A percentile compares a stretch with the other conserved stretches of the same genome.
Evolutionary conservation across 495 filamentous ascomycete species (phyloP).

Genomic region (Cercophora scortea): DNA sequence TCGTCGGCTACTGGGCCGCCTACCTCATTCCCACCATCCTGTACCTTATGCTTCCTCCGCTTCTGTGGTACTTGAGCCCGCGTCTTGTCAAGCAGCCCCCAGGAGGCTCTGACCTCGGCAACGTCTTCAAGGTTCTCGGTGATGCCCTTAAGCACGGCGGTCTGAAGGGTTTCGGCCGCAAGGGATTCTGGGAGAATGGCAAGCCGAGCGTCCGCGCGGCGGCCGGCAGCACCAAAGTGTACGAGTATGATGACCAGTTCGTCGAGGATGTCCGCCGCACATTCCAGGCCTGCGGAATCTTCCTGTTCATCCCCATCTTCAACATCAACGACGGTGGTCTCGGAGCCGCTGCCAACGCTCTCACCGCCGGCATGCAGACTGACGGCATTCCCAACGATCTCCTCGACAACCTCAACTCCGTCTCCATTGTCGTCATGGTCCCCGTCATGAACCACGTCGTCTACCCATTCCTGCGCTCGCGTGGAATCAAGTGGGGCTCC

Average conservation of each 20-base stretch:
- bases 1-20: slow-evolving; percentile 62
- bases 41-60: slow-evolving; percentile 45
- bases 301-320: slow-evolving; percentile 55
- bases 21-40: slow-evolving; percentile 59
- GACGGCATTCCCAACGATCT: slow-evolving; percentile 64
- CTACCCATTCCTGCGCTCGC: slow-evolving; percentile 58
- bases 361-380: slow-evolving; percentile 54
- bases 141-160: slow-evolving; percentile 45
- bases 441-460: slow-evolving; percentile 43
- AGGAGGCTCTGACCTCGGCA: slow-evolving; percentile 43
- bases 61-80: slow-evolving; percentile 42
- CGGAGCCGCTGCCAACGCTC: slow-evolving; percentile 39
- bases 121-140: slow-evolving; percentile 44
- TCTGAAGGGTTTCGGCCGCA: slow-evolving; percentile 40
- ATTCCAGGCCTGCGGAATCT: slow-evolving; percentile 43
- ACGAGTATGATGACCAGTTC: slow-evolving; percentile 40
- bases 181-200: slow-evolving; percentile 51
- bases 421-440: slow-evolving; percentile 55
- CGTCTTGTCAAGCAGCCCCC: slow-evolving; percentile 42
- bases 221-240: slow-evolving; percentile 33
- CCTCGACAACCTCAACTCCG: slow-evolving; percentile 64
- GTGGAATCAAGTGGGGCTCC: slow-evolving; percentile 56
- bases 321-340: slow-evolving; percentile 47
- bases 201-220: slow-evolving; percentile 47
- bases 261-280: slow-evolving; percentile 44